These are phyloP conservation scores for Atkinsonella hypoxylon DNA, from an alignment of 2,329 filamentous ascomycete genomes.

Conservation along the genomic window DNA sequence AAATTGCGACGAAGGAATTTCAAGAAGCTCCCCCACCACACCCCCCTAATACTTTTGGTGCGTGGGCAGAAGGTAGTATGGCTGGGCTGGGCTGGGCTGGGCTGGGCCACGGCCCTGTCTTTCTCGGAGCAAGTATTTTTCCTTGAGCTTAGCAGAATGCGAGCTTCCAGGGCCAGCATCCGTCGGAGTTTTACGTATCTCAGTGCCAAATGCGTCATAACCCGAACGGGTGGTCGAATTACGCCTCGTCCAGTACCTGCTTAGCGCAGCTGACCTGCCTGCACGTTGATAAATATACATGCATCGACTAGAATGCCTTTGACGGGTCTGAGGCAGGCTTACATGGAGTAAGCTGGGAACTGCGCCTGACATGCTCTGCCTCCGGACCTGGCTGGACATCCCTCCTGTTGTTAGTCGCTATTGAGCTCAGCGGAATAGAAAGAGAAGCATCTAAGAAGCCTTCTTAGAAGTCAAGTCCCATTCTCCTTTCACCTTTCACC, in stretches of 20 bases:
- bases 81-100: background rate
- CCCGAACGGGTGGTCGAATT: background rate
- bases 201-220: background rate
- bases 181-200: too few species aligned
- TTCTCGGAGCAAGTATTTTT: slow-evolving; percentile 4
- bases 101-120: background rate
- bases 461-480: too few species aligned
- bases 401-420: background rate
- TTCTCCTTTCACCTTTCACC: background rate
- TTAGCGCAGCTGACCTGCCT: background rate
- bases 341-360: background rate
- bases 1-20: slow-evolving; percentile 17
- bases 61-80: background rate
- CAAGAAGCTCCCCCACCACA: slow-evolving; percentile 13
- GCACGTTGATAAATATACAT: background rate
- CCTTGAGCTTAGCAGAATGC: background rate
- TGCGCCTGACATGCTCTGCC: background rate
- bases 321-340: slow-evolving; percentile 5
- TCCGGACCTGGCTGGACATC: slow-evolving; percentile 3
- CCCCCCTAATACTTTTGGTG: background rate
- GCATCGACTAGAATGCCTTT: background rate
- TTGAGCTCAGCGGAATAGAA: background rate
- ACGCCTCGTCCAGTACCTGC: background rate
- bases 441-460: background rate
- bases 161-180: too few species aligned